A percentile compares a stretch with the other conserved stretches of the same genome.
Conservation (phyloP, 257 asterid genomes). For the Solanum virginianum region DNA sequence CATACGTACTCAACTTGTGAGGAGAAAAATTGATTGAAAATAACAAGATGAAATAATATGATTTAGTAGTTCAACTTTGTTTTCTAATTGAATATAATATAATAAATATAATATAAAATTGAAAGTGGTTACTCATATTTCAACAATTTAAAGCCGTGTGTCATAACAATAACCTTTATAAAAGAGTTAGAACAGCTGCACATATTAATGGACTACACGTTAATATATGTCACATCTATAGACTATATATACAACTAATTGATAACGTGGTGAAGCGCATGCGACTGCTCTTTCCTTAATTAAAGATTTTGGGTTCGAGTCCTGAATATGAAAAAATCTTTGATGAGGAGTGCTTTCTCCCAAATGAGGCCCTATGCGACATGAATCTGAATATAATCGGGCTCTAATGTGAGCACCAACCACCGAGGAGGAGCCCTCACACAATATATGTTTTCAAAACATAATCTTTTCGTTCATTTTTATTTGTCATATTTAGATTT, state of each 20-base stretch:
- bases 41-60: not conserved
- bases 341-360: accelerated
- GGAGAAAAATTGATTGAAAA: not conserved
- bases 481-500: too few species aligned
- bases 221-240: not conserved
- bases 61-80: not conserved
- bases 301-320: accelerated
- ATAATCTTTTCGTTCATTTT: too few species aligned
- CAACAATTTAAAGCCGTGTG: not conserved
- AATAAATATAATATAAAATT: not conserved
- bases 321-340: accelerated
- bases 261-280: too few species aligned
- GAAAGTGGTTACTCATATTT: not conserved
- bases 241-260: too few species aligned
- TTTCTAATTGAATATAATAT: not conserved
- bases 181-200: not conserved
- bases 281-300: too few species aligned
- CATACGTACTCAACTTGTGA: not conserved
- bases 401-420: accelerated
- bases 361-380: accelerated
- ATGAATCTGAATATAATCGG: too few species aligned
- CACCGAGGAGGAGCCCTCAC: too few species aligned
- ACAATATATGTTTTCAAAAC: too few species aligned
- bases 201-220: not conserved
- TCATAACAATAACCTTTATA: not conserved